Percentiles rank a stretch among this genome's conserved stretches.
These are phyloP conservation scores for Wickerhamiella siamensis DNA, from an alignment of 805 yeast genomes.

Conservation along the genomic window DNA sequence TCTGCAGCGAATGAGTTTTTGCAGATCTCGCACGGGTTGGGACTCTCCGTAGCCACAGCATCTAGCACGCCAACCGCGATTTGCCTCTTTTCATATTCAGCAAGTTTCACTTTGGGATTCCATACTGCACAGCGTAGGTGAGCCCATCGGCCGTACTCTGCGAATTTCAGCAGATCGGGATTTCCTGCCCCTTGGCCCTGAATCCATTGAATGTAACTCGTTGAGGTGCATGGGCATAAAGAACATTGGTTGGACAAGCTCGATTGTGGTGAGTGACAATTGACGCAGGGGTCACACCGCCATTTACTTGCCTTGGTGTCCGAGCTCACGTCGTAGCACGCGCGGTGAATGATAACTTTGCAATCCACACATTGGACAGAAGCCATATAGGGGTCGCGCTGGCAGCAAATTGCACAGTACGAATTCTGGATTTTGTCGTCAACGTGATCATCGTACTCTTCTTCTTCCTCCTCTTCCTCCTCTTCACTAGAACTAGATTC, in stretches of 20 bases:
- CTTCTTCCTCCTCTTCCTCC: not conserved
- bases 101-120: slow-evolving; percentile 12
- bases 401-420: slow-evolving; percentile 15
- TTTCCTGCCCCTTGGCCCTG: slow-evolving; percentile 6
- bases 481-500: slow-evolving; percentile 1
- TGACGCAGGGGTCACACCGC: slow-evolving; percentile 52
- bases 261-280: slow-evolving; percentile 40
- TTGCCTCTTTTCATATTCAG: slow-evolving; percentile 13
- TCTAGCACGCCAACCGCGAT: slow-evolving; percentile 9
- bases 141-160: slow-evolving; percentile 13
- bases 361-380: slow-evolving; percentile 11
- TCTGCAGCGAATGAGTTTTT: slow-evolving; percentile 5
- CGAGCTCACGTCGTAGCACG: slow-evolving; percentile 12
- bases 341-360: slow-evolving; percentile 11
- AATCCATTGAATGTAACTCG: slow-evolving; percentile 16
- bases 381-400: slow-evolving; percentile 11
- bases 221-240: slow-evolving; percentile 12
- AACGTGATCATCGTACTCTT: not conserved
- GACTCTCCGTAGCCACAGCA: slow-evolving; percentile 8
- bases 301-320: slow-evolving; percentile 21
- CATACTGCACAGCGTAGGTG: slow-evolving; percentile 15
- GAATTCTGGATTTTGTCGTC: slow-evolving; percentile 4
- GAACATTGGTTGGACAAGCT: slow-evolving; percentile 8
- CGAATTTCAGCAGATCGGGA: slow-evolving; percentile 10
- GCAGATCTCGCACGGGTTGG: slow-evolving; percentile 12